These are phyloP conservation scores for Colletotrichum ledebouriae DNA, from an alignment of 2,329 filamentous ascomycete species.

Conservation along the genomic window DNA sequence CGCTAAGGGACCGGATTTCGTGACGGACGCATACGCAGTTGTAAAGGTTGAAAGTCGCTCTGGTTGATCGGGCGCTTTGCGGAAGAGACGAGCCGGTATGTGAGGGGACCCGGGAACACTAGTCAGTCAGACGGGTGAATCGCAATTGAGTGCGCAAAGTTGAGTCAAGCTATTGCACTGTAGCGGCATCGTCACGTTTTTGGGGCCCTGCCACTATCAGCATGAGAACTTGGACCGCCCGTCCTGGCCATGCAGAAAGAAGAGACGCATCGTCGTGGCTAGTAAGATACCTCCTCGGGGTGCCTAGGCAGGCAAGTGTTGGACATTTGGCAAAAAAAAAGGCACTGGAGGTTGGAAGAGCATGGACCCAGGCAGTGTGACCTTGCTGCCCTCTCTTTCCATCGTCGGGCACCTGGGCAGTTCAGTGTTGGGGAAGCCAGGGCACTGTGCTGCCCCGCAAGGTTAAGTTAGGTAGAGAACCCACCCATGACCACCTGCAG, in stretches of 20 bases:
- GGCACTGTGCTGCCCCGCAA: constrained; percentile 20
- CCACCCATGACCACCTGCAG: constrained; percentile 3
- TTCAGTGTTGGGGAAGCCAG: background rate
- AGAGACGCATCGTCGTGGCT: no score
- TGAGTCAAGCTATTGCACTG: constrained; percentile 13
- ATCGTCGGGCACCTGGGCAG: constrained; percentile 29
- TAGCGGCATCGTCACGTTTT: constrained; percentile 23
- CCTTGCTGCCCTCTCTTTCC: constrained; percentile 21
- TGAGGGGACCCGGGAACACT: background rate
- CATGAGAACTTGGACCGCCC: background rate
- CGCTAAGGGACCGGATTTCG: constrained; percentile 9
- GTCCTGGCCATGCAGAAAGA: no score
- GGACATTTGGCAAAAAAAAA: no score
- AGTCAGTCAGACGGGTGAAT: constrained; percentile 10
- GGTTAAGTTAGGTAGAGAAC: constrained; percentile 6
- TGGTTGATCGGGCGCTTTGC: constrained; percentile 28
- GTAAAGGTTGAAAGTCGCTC: constrained; percentile 7
- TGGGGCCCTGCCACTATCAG: constrained; percentile 26
- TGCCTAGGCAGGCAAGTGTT: no score
- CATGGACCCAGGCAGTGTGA: constrained; percentile 10
- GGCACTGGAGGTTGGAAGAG: no score
- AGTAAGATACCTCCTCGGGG: no score
- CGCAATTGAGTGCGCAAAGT: constrained; percentile 16
- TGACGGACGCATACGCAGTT: background rate
- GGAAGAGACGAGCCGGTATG: constrained; percentile 2